Conservation (phyloP, 257 asterid species). For the Solanum pimpinellifolium region DNA sequence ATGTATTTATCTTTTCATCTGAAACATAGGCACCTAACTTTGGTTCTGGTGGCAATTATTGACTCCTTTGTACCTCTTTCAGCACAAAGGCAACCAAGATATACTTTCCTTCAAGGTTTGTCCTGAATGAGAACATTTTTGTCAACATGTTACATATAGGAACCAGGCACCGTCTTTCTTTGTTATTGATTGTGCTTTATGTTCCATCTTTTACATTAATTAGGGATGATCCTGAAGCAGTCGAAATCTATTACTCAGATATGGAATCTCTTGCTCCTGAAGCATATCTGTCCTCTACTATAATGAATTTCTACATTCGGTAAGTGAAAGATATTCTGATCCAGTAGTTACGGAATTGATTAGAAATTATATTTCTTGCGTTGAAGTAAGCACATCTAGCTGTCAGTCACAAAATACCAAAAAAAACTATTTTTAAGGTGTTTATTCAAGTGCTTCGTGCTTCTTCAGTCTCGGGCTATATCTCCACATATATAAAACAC, state of each 20-base stretch:
- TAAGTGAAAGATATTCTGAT: slow-evolving; percentile 18
- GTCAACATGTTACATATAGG: not conserved
- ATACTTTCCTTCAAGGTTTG: slow-evolving; percentile 62
- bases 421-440: not conserved
- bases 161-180: not conserved
- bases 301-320: slow-evolving; percentile 76
- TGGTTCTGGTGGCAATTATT: not conserved
- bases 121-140: not conserved
- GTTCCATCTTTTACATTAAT: not conserved
- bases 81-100: slow-evolving; percentile 35
- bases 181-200: not conserved
- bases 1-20: not conserved
- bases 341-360: not conserved
- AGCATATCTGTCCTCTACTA: slow-evolving; percentile 63
- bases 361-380: slow-evolving; percentile 72
- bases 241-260: slow-evolving; percentile 59
- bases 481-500: not conserved
- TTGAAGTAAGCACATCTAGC: not conserved
- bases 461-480: not conserved
- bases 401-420: not conserved
- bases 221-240: slow-evolving; percentile 65
- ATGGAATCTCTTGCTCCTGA: slow-evolving; percentile 70
- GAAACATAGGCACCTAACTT: not conserved
- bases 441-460: not conserved
- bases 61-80: not conserved